Evolutionary conservation across 352 stramenopile genomes (phyloP), one percentile per base, ranked within the genome.

Genomic region (Globisporangium yorkense): DNA sequence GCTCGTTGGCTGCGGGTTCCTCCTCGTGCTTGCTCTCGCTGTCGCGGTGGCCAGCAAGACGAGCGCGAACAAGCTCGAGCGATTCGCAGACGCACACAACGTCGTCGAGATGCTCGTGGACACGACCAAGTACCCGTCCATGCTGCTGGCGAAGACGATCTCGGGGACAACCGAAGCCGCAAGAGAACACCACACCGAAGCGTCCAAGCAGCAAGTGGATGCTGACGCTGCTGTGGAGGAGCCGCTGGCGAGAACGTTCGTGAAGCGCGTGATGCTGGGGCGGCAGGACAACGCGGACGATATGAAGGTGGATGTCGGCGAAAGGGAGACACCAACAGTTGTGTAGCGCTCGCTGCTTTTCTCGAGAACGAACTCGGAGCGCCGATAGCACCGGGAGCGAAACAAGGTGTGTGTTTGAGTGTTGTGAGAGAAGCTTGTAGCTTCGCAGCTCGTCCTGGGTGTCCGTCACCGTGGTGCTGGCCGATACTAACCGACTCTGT

Each of bases 71-170:
- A 39, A 16, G n/a, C 29, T 58, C 27, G 27, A 58, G 53, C 53
- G 31, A 15, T 20, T 58, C 16, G 29, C 31, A 13, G 20, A 33
- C 18, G 44, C 53, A 3, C 53, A 58, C 53, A 58, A 51, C 18
- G 18, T 51, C n/a, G 53, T 35, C 18, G 53, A 58, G 31, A 41
- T 51, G 41, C 41, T 51, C 9, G 37, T 51, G 16, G 16, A 51
- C 9, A 33, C 31, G 21, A 44, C 16, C 24, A 58, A 58, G 29
- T 58, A 43, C 9, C 53, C 53, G 20, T 21, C 29, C 1, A 0
- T 52, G 53, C 53, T 59, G 29, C 53, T 58, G 3, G 39, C 51
- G 21, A 58, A 47, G 51, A 56, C 43, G 43, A 47, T 47, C 43
- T 47, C 18, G 13, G 43, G 20, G 16, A 12, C n/a, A 7, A 6